phyloP scores from a whole-genome alignment of 2,329 filamentous ascomycete species.

The Thielaviopsis punctulata region DNA sequence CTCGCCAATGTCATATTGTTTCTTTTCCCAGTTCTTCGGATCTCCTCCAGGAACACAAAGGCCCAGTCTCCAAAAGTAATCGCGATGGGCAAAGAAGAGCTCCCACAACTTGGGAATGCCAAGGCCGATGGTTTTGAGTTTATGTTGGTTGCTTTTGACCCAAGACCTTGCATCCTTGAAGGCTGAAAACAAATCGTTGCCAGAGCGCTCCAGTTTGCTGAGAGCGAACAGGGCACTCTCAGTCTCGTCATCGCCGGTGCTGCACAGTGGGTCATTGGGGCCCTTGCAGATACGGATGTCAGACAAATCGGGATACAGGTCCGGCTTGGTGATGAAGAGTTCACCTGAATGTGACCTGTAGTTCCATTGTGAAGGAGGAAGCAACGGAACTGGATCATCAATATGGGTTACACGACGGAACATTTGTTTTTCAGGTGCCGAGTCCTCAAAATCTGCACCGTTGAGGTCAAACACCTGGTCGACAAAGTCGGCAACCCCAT shows the following conservation, averaged over 20 bases:
- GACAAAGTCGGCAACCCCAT: slow-evolving; percentile 36
- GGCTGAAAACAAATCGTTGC: not conserved
- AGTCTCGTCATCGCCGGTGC: slow-evolving; percentile 32
- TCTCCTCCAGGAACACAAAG: slow-evolving; percentile 73
- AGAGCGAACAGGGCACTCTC: slow-evolving; percentile 1
- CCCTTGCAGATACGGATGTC: slow-evolving; percentile 62
- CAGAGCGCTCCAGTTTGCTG: not conserved
- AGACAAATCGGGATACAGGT: slow-evolving; percentile 46
- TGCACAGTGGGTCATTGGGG: slow-evolving; percentile 54
- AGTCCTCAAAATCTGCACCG: slow-evolving; percentile 16
- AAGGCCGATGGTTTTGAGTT: slow-evolving; percentile 6
- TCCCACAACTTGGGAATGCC: slow-evolving; percentile 57
- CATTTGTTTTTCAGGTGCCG: slow-evolving; percentile 18
- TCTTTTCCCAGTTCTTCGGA: slow-evolving; percentile 46
- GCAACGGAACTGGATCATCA: slow-evolving; percentile 72
- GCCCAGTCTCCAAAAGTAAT: slow-evolving; percentile 92
- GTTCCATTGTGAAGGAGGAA: slow-evolving; percentile 78
- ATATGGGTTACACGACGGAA: slow-evolving; percentile 74
- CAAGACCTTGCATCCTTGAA: slow-evolving; percentile 22
- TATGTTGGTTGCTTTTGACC: slow-evolving; percentile 23
- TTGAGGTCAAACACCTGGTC: slow-evolving; percentile 32
- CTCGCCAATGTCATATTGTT: slow-evolving; percentile 25
- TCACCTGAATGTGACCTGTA: slow-evolving; percentile 75
- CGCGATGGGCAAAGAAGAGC: slow-evolving; percentile 79
- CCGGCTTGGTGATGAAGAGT: slow-evolving; percentile 60